phyloP scores from a whole-genome alignment of 1,139 yeast genomes.

The Candida sp. region DNA sequence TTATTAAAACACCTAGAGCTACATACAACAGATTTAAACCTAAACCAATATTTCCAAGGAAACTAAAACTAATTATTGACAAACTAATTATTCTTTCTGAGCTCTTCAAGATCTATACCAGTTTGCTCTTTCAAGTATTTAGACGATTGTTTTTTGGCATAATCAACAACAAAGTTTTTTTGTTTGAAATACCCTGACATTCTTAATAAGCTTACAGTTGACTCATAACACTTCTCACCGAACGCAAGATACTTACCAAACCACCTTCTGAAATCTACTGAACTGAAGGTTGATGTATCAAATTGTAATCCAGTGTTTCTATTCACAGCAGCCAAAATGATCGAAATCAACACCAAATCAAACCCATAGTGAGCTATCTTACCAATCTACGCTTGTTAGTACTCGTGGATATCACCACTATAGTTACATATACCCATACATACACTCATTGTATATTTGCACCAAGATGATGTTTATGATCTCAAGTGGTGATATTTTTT shows the following conservation, averaged over 20 bases:
- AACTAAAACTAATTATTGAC: no score
- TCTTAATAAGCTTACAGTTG: conserved; percentile 33
- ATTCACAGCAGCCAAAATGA: conserved; percentile 64
- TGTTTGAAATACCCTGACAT: conserved; percentile 45
- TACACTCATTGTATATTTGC: conserved; percentile 7
- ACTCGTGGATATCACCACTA: neutral
- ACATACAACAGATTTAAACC: no score
- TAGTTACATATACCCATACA: conserved; percentile 1
- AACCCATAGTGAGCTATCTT: conserved; percentile 53
- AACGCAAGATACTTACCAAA: conserved; percentile 49
- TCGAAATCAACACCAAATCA: conserved; percentile 58
- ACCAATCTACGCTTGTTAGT: conserved; percentile 35
- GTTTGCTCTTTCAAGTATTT: conserved; percentile 32
- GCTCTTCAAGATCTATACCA: conserved; percentile 26
- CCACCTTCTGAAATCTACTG: conserved; percentile 53
- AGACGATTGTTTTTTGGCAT: conserved; percentile 29
- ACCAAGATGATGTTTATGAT: neutral
- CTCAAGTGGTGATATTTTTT: neutral
- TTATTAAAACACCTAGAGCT: no score
- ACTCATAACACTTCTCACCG: conserved; percentile 54
- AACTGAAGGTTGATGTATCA: conserved; percentile 43
- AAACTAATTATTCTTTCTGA: conserved; percentile 5
- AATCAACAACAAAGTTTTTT: conserved; percentile 34
- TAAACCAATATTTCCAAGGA: no score
- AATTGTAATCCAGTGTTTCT: conserved; percentile 58